Evolutionary conservation across 78 protist species (phyloP), one percentile per base, ranked within the genome.

Genomic region (Dictyostelium purpureum): DNA sequence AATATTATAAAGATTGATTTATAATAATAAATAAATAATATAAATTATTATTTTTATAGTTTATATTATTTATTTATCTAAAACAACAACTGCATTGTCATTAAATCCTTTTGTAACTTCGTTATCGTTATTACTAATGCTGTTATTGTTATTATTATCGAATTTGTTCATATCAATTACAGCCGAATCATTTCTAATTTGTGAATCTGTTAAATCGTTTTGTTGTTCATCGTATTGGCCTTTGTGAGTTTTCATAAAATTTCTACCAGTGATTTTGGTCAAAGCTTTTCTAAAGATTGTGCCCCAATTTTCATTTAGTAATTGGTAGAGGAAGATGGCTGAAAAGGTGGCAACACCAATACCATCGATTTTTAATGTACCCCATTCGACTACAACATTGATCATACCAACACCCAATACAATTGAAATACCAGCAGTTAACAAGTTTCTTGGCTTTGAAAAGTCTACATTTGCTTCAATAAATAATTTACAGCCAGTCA

Each of bases 321-420:
- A 21, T 77, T 77, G 85, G 26, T 77, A 77, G 47, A 77, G 40
- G 1, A 77, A 10, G 19, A 77, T 59, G 14, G 74, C 49, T 6
- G n/a, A 6, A 57, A 77, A 40, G 18, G 85, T 77, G 19, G 85
- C 52, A n/a, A 35, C 47, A 35, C 85, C 85, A 42, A 77, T 77
- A 12, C 71, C 85, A 57, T 77, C 85, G 16, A 77, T 57, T 57
- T 57, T 77, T 14, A 77, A 12, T 14, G 11, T 24, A 57, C 85
- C 85, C 85, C 85, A 77, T 35, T 52, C 47, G 26, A 77, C 73
- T 16, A 19, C 47, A 0, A 57, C 42, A 77, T 24, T 6, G 19
- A 57, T n/a, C 85, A 77, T 77, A 59, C 85, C 85, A 77, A 28
- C 19, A 26, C 85, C 85, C 2, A 52, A 37, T 10, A 77, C 85